A percentile compares a stretch with the other conserved stretches of the same genome.
These are phyloP conservation scores for Daedalea quercina DNA, from an alignment of 768 basidiomycete species.

Conservation along the genomic window DNA sequence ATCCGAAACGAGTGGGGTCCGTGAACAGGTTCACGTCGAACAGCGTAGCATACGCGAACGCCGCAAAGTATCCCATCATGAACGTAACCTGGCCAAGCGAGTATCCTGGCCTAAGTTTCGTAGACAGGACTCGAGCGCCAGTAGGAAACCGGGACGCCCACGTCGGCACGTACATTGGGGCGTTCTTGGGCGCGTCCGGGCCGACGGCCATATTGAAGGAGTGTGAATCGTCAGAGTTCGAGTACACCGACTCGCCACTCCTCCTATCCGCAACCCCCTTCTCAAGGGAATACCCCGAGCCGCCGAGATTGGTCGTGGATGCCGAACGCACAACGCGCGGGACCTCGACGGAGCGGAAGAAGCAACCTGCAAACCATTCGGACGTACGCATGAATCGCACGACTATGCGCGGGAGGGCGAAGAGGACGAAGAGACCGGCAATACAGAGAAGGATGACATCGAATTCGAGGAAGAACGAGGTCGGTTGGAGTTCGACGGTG, in stretches of 20 bases:
- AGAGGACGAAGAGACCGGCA: background rate
- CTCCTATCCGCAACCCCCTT: background rate
- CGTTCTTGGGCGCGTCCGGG: background rate
- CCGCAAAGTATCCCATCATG: background rate
- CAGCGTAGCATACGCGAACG: constrained; percentile 39
- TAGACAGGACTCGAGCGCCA: background rate
- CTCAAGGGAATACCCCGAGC: background rate
- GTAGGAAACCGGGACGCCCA: background rate
- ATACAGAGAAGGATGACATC: background rate
- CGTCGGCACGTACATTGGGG: background rate
- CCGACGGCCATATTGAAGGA: background rate
- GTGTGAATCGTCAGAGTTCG: background rate
- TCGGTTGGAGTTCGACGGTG: background rate
- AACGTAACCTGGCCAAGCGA: background rate
- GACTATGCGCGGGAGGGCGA: background rate
- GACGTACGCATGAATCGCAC: background rate
- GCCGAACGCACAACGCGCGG: background rate
- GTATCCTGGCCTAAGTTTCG: background rate
- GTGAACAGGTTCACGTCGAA: constrained; percentile 46
- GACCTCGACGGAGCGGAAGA: background rate
- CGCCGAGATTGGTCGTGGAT: background rate
- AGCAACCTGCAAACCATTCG: background rate
- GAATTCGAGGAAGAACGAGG: background rate
- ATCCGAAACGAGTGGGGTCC: constrained; percentile 42
- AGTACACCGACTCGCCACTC: background rate